phyloP scores from a whole-genome alignment of 2,329 filamentous ascomycete species.

The Fusarium devonianum region DNA sequence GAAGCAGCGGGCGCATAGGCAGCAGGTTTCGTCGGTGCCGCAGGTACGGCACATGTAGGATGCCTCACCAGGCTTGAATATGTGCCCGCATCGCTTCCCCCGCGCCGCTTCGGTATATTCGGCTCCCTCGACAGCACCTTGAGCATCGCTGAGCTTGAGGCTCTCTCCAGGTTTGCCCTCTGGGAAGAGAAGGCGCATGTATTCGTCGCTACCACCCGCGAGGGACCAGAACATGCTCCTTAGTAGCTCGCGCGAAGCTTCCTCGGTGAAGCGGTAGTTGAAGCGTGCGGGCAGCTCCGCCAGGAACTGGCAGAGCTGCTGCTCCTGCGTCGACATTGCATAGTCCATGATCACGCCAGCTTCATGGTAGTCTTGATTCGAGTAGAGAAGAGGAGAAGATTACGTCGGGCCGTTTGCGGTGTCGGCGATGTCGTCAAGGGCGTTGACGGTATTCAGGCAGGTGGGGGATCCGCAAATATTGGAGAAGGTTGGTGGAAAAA shows the following conservation, averaged over 20 bases:
- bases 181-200: conserved; percentile 83
- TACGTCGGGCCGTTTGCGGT: conserved; percentile 18
- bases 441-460: conserved; percentile 2
- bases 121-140: conserved; percentile 90
- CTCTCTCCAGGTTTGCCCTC: conserved; percentile 69
- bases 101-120: conserved; percentile 93
- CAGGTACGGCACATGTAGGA: conserved; percentile 96
- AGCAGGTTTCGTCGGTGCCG: conserved; percentile 92
- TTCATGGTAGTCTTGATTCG: conserved; percentile 38
- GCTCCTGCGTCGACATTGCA: conserved; percentile 72
- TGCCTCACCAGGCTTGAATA: conserved; percentile 93
- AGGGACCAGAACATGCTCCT: conserved; percentile 87
- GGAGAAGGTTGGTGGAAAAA: conserved; percentile 34
- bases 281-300: conserved; percentile 77
- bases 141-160: conserved; percentile 84
- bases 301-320: conserved; percentile 83
- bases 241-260: conserved; percentile 76
- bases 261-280: conserved; percentile 76
- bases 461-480: conserved; percentile 30
- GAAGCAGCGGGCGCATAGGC: conserved; percentile 92
- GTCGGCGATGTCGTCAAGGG: conserved; percentile 39
- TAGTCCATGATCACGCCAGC: conserved; percentile 55
- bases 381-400: conserved; percentile 10
- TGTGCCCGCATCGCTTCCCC: conserved; percentile 95
- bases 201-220: conserved; percentile 75